Evolutionary conservation across 768 basidiomycete genomes (phyloP).

Genomic region (Pulveroboletus sp.): DNA sequence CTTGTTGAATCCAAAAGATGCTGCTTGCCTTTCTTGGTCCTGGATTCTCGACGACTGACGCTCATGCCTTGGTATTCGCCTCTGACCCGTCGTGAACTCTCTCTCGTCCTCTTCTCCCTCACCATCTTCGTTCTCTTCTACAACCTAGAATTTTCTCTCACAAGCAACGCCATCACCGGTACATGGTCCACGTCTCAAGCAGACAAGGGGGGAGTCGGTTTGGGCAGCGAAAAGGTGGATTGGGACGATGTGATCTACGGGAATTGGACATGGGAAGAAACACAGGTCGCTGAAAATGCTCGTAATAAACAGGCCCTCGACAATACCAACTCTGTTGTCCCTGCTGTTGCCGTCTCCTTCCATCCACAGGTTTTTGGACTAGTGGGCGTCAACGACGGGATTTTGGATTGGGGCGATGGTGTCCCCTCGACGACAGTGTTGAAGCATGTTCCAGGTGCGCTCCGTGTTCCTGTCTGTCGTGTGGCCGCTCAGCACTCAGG

Average conservation of each 20-base stretch:
- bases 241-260: conserved; percentile 65
- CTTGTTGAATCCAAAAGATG: not conserved
- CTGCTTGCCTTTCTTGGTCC: not conserved
- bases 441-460: conserved; percentile 61
- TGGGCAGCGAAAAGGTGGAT: conserved; percentile 36
- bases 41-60: not conserved
- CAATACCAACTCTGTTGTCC: conserved; percentile 11
- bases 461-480: not conserved
- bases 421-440: conserved; percentile 54
- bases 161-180: conserved; percentile 32
- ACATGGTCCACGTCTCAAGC: conserved; percentile 22
- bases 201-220: conserved; percentile 16
- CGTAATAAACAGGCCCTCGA: conserved; percentile 45
- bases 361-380: conserved; percentile 19
- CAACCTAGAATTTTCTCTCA: conserved; percentile 64
- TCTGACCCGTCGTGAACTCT: conserved; percentile 69
- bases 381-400: conserved; percentile 45
- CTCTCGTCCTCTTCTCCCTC: conserved; percentile 62
- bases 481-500: not conserved
- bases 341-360: conserved; percentile 22
- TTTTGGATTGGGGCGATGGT: conserved; percentile 50
- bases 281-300: conserved; percentile 53
- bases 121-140: conserved; percentile 66
- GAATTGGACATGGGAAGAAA: conserved; percentile 62
- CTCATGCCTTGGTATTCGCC: conserved; percentile 58